Conservation (phyloP, 495 filamentous ascomycete genomes). For the Staphylotrichum longicolle region DNA sequence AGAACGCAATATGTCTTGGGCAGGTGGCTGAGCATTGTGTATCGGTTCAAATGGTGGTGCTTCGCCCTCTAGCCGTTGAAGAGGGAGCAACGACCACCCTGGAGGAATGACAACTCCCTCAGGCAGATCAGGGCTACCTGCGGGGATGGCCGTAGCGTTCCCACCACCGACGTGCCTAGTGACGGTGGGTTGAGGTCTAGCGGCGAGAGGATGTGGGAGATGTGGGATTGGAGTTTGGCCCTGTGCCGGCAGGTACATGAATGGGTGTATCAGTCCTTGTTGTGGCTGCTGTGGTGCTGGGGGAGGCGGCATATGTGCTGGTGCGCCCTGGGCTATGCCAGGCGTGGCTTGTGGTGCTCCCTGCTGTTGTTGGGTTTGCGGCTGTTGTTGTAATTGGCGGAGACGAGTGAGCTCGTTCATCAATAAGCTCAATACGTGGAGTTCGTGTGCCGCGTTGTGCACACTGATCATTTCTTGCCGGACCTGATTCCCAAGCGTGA, state of each 20-base stretch:
- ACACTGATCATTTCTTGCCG: conserved; percentile 47
- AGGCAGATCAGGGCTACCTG: conserved; percentile 68
- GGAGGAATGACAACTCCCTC: conserved; percentile 68
- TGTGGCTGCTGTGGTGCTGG: conserved; percentile 20
- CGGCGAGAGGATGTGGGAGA: conserved; percentile 17
- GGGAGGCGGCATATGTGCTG: neutral
- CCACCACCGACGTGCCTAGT: conserved; percentile 44
- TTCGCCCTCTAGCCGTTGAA: conserved; percentile 55
- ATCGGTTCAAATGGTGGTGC: conserved; percentile 21
- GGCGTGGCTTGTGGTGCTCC: conserved; percentile 1
- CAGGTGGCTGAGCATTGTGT: conserved; percentile 17
- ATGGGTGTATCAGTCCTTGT: conserved; percentile 10
- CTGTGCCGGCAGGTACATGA: conserved; percentile 14
- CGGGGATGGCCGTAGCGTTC: conserved; percentile 50
- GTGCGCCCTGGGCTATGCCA: neutral
- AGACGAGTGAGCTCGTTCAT: conserved; percentile 39
- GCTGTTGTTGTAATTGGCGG: conserved; percentile 35
- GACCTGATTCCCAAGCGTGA: conserved; percentile 64
- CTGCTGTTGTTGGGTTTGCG: conserved; percentile 16
- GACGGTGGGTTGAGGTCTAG: conserved; percentile 36
- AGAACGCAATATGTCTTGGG: conserved; percentile 14
- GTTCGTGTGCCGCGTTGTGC: conserved; percentile 53
- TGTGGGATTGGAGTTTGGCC: conserved; percentile 12
- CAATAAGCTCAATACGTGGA: conserved; percentile 56
- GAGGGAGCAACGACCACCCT: conserved; percentile 73